Evolutionary conservation across 2,329 filamentous ascomycete species (phyloP).

Genomic region (Tolypocladium album): DNA sequence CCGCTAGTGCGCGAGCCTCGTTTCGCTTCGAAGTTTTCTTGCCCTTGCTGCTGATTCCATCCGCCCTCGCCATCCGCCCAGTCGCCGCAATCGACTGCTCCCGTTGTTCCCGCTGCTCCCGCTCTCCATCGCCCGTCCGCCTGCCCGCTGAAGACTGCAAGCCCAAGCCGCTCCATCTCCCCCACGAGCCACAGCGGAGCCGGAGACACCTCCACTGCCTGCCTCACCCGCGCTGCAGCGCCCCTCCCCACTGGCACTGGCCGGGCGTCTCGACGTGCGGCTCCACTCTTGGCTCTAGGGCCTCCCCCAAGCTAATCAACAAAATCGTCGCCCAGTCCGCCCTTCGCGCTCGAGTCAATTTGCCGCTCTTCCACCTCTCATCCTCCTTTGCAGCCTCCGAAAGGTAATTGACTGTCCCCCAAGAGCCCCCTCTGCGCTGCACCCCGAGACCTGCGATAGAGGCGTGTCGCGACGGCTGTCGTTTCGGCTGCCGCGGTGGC

Average conservation of each 20-base stretch:
- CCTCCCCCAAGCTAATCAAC: constrained; percentile 7
- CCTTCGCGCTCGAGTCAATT: constrained; percentile 9
- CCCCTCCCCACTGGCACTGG: constrained; percentile 6
- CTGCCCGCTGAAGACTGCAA: not conserved
- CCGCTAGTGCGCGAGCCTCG: not conserved
- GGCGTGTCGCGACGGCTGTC: not conserved
- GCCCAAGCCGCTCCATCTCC: not conserved
- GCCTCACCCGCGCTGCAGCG: not conserved
- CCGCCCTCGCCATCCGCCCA: not conserved
- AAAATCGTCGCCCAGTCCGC: constrained; percentile 13
- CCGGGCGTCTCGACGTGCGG: constrained; percentile 8
- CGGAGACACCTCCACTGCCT: not conserved
- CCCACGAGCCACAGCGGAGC: not conserved
- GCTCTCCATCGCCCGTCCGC: not conserved
- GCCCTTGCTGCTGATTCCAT: not conserved
- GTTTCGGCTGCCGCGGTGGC: not conserved
- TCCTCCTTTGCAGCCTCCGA: constrained; percentile 4
- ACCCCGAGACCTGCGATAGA: not conserved
- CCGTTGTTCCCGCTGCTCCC: not conserved
- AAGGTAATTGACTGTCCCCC: constrained; percentile 2
- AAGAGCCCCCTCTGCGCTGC: not conserved
- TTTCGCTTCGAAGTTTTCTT: not conserved
- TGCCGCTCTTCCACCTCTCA: constrained; percentile 8
- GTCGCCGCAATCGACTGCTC: not conserved
- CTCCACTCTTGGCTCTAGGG: constrained; percentile 8